These are phyloP conservation scores for Trichoderma oligosporum DNA, from an alignment of 2,329 filamentous ascomycete species.

Conservation along the genomic window DNA sequence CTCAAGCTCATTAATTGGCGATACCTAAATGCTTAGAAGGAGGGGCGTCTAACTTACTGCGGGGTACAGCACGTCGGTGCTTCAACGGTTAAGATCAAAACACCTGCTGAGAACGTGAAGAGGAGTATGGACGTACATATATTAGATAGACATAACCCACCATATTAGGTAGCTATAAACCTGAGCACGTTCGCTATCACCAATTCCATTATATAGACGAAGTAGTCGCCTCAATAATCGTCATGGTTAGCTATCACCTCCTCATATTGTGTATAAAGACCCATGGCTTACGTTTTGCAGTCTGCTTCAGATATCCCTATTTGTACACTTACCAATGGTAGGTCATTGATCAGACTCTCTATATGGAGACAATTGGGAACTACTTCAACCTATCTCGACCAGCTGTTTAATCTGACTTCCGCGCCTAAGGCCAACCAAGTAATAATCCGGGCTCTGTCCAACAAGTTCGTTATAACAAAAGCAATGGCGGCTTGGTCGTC, in stretches of 20 bases:
- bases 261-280: not conserved
- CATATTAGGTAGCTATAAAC: not conserved
- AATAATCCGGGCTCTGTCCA: not conserved
- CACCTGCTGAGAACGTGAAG: not conserved
- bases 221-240: not conserved
- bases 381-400: not conserved
- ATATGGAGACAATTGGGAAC: not conserved
- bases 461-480: constrained; percentile 5
- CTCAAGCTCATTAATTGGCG: not conserved
- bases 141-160: constrained; percentile 7
- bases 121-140: not conserved
- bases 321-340: constrained; percentile 7
- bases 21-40: too few species aligned
- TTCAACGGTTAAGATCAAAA: not conserved
- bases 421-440: constrained; percentile 7
- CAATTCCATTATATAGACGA: not conserved
- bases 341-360: not conserved
- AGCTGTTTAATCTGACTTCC: not conserved
- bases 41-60: too few species aligned
- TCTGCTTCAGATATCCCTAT: not conserved
- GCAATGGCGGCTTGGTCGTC: constrained; percentile 8
- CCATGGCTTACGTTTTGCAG: not conserved
- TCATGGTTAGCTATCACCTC: not conserved
- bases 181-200: not conserved
- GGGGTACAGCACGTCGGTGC: not conserved